Base-by-base conservation (phyloP, 2,329 filamentous ascomycete species). In the Fusarium chlamydosporum region DNA sequence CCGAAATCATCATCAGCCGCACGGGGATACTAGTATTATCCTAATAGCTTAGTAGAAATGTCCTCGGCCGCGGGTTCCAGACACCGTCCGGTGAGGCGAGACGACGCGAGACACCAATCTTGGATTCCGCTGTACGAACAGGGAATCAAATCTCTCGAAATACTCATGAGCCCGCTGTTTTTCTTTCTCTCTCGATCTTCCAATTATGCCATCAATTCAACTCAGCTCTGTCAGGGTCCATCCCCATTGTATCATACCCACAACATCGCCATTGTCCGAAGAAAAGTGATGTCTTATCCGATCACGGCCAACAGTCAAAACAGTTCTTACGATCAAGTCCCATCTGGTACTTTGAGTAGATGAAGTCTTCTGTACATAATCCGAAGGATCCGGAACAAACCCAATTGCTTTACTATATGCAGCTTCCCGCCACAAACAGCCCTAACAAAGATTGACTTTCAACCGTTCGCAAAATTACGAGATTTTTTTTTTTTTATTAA, bases 1-100 rank as follows among this genome's bases (percentile, higher is more conserved):
- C 56, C 50, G 61, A 60, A 41, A 68, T 73, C 68, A 56, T 73
- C 67, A 69, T 61, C 64, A 62, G 55, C 66, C 54, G 38, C 58
- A 45, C 37, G 38, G 56, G 33, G 27, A 23, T 23, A 23, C 23
- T 23, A 38, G 40, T 40, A 56, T 65, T 50, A 68, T 45, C 42
- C 29, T 45, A 45, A 45, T 29, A 13, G 31, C 27, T 29, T 11
- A 45, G 15, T 45, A 31, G 42, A 4, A 16, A n/a, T 67, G 54
- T 35, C 35, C 57, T 61, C 56, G 52, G 52, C 51, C 53, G 38
- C 56, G 61, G 66, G 33, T 35, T 40, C 34, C 27, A 42, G 33
- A 33, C 40, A 31, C 47, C 48, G 35, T 70, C 66, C 66, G 66
- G 54, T 29, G 29, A 61, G 42, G 46, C 34, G 43, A 46, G n/a